Evolutionary conservation across 2,329 filamentous ascomycete genomes (phyloP).

Genomic region (Akanthomyces lecanii): DNA sequence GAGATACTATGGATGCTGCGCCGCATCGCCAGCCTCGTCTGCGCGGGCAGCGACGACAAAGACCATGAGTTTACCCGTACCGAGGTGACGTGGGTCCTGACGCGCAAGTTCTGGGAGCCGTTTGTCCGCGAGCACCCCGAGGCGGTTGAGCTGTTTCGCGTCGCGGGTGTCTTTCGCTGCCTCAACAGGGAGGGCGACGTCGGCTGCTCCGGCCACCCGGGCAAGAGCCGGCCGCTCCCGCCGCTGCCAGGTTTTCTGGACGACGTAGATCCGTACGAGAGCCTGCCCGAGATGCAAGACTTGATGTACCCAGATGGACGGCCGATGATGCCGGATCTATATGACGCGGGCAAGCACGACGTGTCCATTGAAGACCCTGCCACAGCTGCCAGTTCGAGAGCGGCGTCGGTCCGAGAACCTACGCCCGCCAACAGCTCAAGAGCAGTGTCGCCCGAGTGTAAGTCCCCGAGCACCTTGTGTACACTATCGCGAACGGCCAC

Average conservation of each 20-base stretch:
- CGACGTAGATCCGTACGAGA: not conserved
- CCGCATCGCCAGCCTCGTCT: slow-evolving; percentile 25
- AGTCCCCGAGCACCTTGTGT: not conserved
- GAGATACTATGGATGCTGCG: slow-evolving; percentile 35
- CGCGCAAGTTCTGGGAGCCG: slow-evolving; percentile 29
- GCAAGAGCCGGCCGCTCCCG: not conserved
- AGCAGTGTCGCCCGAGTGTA: not conserved
- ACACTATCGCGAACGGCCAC: not conserved
- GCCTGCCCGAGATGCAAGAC: not conserved
- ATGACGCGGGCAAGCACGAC: not conserved
- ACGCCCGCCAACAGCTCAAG: not conserved
- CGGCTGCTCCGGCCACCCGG: not conserved
- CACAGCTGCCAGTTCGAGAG: not conserved
- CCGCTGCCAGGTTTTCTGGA: too few relatives aligned
- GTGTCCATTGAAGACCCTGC: not conserved
- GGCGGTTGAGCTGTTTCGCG: slow-evolving; percentile 26
- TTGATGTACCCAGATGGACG: not conserved
- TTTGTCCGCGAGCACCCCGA: slow-evolving; percentile 29
- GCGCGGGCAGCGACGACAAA: not conserved
- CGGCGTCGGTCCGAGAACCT: not conserved
- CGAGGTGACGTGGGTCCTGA: slow-evolving; percentile 19
- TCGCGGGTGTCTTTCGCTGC: slow-evolving; percentile 25
- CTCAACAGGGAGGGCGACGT: not conserved
- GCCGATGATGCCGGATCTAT: not conserved
- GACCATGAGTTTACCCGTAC: slow-evolving; percentile 22